Conservation (phyloP, 306 rosid species). For the Parietaria judaica region DNA sequence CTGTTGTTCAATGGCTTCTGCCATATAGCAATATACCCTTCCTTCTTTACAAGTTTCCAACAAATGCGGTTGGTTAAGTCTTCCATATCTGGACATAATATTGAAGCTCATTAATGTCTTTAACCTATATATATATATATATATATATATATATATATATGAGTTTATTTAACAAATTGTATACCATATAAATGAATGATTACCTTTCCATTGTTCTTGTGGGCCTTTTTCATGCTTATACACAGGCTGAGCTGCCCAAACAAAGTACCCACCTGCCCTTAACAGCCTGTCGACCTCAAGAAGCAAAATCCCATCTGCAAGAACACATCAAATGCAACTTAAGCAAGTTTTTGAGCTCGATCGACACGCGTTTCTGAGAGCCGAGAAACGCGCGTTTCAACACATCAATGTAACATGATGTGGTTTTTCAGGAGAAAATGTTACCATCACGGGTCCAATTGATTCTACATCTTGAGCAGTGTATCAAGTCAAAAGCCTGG, state of each 20-base stretch:
- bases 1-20: conserved; percentile 64
- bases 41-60: conserved; percentile 76
- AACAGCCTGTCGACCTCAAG: conserved; percentile 82
- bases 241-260: conserved; percentile 92
- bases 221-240: conserved; percentile 63
- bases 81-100: conserved; percentile 52
- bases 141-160: too few species aligned
- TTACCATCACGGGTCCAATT: conserved; percentile 89
- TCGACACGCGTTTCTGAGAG: neutral
- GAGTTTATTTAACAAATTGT: too few species aligned
- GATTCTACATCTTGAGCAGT: conserved; percentile 81
- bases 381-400: too few species aligned
- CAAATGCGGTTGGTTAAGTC: conserved; percentile 58
- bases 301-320: conserved; percentile 80
- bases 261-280: conserved; percentile 83
- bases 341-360: neutral
- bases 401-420: too few species aligned
- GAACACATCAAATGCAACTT: conserved; percentile 12
- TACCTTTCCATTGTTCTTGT: conserved; percentile 87
- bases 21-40: conserved; percentile 86
- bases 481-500: conserved; percentile 90
- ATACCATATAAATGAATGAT: neutral
- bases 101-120: conserved; percentile 17
- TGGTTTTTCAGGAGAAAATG: neutral
- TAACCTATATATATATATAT: neutral